Percentiles rank a stretch among this genome's conserved stretches.
These are phyloP conservation scores for Leptosphaerulina australis DNA, from an alignment of 2,329 filamentous ascomycete species.

Conservation along the genomic window DNA sequence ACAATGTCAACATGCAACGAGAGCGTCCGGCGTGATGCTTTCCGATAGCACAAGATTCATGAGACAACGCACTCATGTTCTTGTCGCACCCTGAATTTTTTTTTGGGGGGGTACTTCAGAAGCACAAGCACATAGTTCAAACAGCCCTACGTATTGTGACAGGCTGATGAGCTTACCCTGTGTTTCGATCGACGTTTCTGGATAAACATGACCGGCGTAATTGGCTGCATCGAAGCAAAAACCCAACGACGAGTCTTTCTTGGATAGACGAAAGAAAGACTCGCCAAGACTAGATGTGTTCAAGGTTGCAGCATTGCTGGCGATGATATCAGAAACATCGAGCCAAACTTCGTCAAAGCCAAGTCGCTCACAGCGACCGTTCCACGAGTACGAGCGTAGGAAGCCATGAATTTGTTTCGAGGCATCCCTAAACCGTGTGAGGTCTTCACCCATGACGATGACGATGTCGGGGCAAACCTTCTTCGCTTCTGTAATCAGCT, in stretches of 20 bases:
- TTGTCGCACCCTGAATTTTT: constrained; percentile 6
- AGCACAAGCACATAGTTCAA: constrained; percentile 6
- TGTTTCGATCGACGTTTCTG: constrained; percentile 35
- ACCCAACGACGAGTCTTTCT: constrained; percentile 74
- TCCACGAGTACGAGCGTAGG: constrained; percentile 77
- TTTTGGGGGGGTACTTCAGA: constrained; percentile 6
- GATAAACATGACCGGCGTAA: constrained; percentile 69
- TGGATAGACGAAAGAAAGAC: constrained; percentile 82
- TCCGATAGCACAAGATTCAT: background rate
- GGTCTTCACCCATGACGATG: constrained; percentile 80
- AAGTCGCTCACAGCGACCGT: constrained; percentile 74
- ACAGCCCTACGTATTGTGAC: constrained; percentile 1
- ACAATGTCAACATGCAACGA: background rate
- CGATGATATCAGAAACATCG: constrained; percentile 85
- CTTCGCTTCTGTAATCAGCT: constrained; percentile 82
- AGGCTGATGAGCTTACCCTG: constrained; percentile 29
- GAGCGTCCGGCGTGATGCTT: background rate
- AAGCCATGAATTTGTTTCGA: constrained; percentile 82
- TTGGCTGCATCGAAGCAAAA: constrained; percentile 77
- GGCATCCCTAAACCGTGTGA: constrained; percentile 76
- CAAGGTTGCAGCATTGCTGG: constrained; percentile 77
- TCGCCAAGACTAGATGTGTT: constrained; percentile 67
- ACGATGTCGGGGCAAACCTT: constrained; percentile 80
- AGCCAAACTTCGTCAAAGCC: constrained; percentile 90
- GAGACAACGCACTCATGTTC: background rate